Base-by-base conservation (phyloP, 2,329 filamentous ascomycete species). In the Teratosphaeria zuluensis region DNA sequence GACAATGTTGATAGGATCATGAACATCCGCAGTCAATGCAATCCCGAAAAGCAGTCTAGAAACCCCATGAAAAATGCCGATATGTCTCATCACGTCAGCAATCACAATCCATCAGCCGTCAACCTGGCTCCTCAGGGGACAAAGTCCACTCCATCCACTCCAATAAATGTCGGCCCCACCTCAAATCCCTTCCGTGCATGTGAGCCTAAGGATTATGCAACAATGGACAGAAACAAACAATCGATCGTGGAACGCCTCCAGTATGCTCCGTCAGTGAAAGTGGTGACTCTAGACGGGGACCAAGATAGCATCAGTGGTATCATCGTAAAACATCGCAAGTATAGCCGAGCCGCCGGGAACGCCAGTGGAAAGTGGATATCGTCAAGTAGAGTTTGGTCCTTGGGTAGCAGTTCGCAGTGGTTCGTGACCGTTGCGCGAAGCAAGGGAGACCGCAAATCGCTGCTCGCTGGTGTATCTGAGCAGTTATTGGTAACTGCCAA, bases 241-340 rank as follows among this genome's bases (percentile, higher is more conserved):
- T 42, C 11, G 3, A 53, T 31, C 51, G 28, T 19, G 11, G 7
- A 33, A 53, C 51, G 31, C 51, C 51, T 53, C 31, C 51, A 33
- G 31, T 32, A 58, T 54, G 52, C 56, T 54, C 42, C 42, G 42
- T 48, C 24, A 58, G 38, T 35, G 56, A 58, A 35, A 48, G 56
- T 42, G n/a, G 38, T 58, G 51, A 32, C 51, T 58, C 24, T 28
- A 48, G 54, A 58, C 32, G 51, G 19, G 24, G 54, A 33, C 9
- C 51, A 30, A 59, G 52, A 30, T 28, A 57, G 56, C 54, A 54
- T 32, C 56, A 56, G 58, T 58, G 59, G 59, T 61, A 58, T 61
- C 59, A 56, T 58, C 31, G 53, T 58, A 56, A 55, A 58, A 53
- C 52, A 60, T 55, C 33, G 59, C 56, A 48, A 48, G 51, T 55